Base-by-base conservation (phyloP, 1,284 basidiomycete genomes). In the Trichosporon inkin region DNA sequence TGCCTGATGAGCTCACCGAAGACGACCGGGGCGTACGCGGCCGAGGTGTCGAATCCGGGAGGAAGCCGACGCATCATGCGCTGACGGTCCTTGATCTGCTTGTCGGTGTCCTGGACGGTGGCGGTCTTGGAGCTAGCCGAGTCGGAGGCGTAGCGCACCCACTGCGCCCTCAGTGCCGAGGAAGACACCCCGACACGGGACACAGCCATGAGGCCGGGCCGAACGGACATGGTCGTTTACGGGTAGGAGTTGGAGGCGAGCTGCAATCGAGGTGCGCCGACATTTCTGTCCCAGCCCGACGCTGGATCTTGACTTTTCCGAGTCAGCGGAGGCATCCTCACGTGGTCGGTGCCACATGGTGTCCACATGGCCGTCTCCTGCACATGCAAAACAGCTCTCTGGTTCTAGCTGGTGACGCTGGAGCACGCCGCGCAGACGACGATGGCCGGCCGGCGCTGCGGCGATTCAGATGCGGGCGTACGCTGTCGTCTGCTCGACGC, bases 191-290 rank as follows among this genome's bases (percentile, higher is more conserved):
- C 52, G 14, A 24, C 51, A 35, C 58, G 62, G 24, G 62, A 58
- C 13, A 56, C 56, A 24, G 62, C 62, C 19, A 60, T 56, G 37
- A 63, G 58, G 24, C 62, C 62, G 36, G 62, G 58, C 24, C 58
- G 53, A 37, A 63, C 28, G 36, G 58, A 58, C 62, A 63, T 63
- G 51, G 55, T 38, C 13, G 39, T 37, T 49, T 44, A 28, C 3
- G 44, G 6, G 41, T n/a, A 13, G 41, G 6, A 11, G 44, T n/a
- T 49, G 44, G 16, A 28, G 8, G 16, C 44, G 44, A 20, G 44
- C 41, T 28, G 24, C 44, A 28, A 49, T 5, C 36, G 13, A 38
- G 6, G 5, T 3, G 13, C 10, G 24, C 24, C 28, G 28, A 13
- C 16, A 24, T 24, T 32, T 22, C 13, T 49, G 22, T 32, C 44